Evolutionary conservation across 208 protist species (phyloP), one percentile per base, ranked within the genome.

Genomic region (Wallacemonas rigidus): DNA sequence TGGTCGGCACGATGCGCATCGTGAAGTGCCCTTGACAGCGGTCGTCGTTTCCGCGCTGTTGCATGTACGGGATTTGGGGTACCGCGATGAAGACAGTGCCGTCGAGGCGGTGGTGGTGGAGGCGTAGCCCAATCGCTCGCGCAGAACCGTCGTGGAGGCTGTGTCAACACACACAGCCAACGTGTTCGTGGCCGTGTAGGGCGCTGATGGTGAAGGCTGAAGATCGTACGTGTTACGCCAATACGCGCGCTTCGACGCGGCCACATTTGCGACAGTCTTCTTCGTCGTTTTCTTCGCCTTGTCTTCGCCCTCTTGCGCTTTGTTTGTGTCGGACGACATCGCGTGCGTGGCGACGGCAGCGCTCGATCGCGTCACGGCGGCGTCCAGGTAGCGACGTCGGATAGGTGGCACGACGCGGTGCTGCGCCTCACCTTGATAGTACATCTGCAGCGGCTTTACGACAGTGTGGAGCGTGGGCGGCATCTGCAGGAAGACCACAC

Each of bases 191-290:
- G 54, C 76, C 54, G 57, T 76, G 71, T 3, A 71, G 68, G 14
- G 35, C 3, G 64, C 53, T 11, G 81, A 85, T 26, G 87, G 89
- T 36, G 89, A 88, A 39, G 85, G 81, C 65, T 78, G 79, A 44
- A 85, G 69, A 55, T 90, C 80, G 61, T 86, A 92, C 38, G 43
- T 36, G 62, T 92, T 92, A n/a, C 68, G 38, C 77, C 86, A 88
- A 9, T 15, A 17, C 7, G 55, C 43, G 56, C 56, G 56, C 51
- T 4, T 48, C 72, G 62, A 17, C 35, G 67, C 9, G 56, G 53
- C 15, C 26, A 26, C 26, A 26, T 26, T 26, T 0, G 26, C 26
- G 26, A 26, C 26, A 26, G 26, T 26, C 26, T 26, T 26, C 26
- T 26, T 26, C 26, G 26, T 26, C 26, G 26, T 26, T 26, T 26